Base-by-base conservation (phyloP, 257 asterid species). In the Coffea canephora region DNA sequence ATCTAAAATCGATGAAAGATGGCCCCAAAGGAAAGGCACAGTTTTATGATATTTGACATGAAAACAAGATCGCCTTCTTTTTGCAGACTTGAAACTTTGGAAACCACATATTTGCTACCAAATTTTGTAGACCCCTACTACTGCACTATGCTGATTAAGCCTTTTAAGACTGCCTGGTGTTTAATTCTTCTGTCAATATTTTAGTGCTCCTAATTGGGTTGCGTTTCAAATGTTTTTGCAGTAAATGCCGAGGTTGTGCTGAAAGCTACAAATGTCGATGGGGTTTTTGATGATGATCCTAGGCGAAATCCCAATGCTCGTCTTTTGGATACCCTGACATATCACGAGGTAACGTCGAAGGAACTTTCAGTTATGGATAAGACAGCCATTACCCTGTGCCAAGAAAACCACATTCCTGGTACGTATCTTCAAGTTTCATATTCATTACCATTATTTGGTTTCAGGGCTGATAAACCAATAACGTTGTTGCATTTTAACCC, bases 181-280 rank as follows among this genome's bases (percentile, higher is more conserved):
- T 49, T 19, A 19, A 52, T 54, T 23, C 43, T 7, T 14, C 4
- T 48, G 27, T 27, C 21, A 46, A 12, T 72, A 21, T 52, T 5
- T 75, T 75, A 31, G 64, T 5, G 75, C 48, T 72, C 76, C 55
- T 79, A 34, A 50, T 71, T 23, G 5, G 67, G 3, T 68, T 62
- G 21, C 9, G 27, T 73, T 82, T 50, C 36, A 34, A 50, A 73
- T 77, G 72, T 69, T 74, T 61, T 72, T 69, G 31, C 74, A 95
- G 99, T 95, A 79, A 94, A 93, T 80, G 99, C 98, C 10, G 98
- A 93, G 91, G 99, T 94, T 85, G 97, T 95, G 81, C 91, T 95
- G 83, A 95, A 95, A 87, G 99, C 97, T 77, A 95, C 98, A 74
- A 95, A 92, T 67, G 98, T 93, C 34, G 98, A 93, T 81, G 97